Evolutionary conservation across 495 filamentous ascomycete species (phyloP).

Genomic region (Bathelium albidoporum): DNA sequence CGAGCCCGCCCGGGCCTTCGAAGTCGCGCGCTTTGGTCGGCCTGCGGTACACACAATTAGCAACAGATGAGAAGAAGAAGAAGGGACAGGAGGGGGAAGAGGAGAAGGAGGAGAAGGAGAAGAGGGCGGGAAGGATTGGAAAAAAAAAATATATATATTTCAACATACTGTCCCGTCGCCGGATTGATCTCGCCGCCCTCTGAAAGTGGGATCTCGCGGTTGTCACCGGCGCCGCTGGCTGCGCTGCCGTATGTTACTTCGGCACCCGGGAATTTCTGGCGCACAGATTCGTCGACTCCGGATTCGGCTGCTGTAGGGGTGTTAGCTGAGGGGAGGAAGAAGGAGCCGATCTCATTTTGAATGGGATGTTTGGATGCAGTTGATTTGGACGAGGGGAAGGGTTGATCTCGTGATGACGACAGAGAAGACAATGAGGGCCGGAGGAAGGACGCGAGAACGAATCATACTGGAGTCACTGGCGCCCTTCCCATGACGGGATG

Average conservation of each 20-base stretch:
- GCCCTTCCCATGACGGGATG: slow-evolving; percentile 8
- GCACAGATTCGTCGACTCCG: slow-evolving; percentile 40
- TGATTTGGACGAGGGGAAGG: neutral
- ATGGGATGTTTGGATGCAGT: too few species aligned
- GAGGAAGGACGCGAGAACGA: slow-evolving; percentile 4
- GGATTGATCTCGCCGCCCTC: slow-evolving; percentile 43
- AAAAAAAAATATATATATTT: slow-evolving; percentile 51
- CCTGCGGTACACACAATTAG: slow-evolving; percentile 11
- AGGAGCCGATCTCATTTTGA: too few species aligned
- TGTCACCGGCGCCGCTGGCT: slow-evolving; percentile 39
- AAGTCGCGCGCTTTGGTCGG: slow-evolving; percentile 39
- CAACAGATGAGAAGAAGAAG: neutral
- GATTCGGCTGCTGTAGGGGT: slow-evolving; percentile 39
- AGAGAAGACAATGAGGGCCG: neutral
- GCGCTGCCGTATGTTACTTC: slow-evolving; percentile 39
- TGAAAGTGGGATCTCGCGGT: slow-evolving; percentile 42
- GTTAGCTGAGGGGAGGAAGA: too few species aligned
- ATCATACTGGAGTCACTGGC: slow-evolving; percentile 38
- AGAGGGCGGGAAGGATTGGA: slow-evolving; percentile 54
- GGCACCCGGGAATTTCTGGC: slow-evolving; percentile 36
- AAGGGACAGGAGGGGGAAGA: slow-evolving; percentile 40
- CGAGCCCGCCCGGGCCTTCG: slow-evolving; percentile 42
- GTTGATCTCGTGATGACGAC: neutral
- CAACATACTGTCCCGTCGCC: slow-evolving; percentile 35
- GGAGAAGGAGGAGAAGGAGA: slow-evolving; percentile 60